Percentiles rank a stretch among this genome's conserved stretches.
phyloP scores from a whole-genome alignment of 2,329 filamentous ascomycete species.

The Zasmidium angulare region DNA sequence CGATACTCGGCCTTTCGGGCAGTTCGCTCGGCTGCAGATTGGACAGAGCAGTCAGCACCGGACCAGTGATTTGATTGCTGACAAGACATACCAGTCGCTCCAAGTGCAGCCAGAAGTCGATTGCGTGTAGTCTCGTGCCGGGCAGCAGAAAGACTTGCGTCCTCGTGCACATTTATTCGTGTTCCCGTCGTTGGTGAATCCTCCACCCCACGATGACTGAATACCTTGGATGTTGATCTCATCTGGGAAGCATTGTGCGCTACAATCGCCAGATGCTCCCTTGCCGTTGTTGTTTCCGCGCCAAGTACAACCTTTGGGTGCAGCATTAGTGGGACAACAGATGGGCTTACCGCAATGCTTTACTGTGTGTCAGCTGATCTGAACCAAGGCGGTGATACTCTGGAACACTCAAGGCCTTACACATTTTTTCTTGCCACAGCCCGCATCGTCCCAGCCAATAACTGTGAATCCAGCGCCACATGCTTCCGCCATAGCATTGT shows the following conservation, averaged over 20 bases:
- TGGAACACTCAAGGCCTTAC: too few relatives aligned
- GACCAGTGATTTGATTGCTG: too few relatives aligned
- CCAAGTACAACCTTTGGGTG: neutral
- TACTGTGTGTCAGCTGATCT: too few relatives aligned
- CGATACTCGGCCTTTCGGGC: too few relatives aligned
- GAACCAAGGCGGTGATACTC: too few relatives aligned
- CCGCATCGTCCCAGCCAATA: slow-evolving; percentile 5
- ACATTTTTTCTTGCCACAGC: neutral
- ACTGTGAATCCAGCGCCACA: neutral
- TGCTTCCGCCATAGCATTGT: neutral
- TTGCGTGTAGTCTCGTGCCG: neutral
- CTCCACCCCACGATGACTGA: neutral
- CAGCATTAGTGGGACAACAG: neutral
- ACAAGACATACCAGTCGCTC: too few relatives aligned
- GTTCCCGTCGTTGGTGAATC: slow-evolving; percentile 6
- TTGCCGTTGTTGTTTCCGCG: neutral
- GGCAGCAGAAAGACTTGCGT: slow-evolving; percentile 5
- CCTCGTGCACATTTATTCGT: slow-evolving; percentile 4
- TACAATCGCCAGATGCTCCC: neutral
- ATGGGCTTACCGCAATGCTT: slow-evolving; percentile 3
- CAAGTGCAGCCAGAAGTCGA: neutral
- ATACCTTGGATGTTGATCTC: slow-evolving; percentile 2
- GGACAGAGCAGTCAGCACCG: neutral
- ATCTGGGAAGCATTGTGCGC: neutral
- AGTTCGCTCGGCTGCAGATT: neutral